Conservation (phyloP, 805 yeast species). For the Metschnikowia lunata region DNA sequence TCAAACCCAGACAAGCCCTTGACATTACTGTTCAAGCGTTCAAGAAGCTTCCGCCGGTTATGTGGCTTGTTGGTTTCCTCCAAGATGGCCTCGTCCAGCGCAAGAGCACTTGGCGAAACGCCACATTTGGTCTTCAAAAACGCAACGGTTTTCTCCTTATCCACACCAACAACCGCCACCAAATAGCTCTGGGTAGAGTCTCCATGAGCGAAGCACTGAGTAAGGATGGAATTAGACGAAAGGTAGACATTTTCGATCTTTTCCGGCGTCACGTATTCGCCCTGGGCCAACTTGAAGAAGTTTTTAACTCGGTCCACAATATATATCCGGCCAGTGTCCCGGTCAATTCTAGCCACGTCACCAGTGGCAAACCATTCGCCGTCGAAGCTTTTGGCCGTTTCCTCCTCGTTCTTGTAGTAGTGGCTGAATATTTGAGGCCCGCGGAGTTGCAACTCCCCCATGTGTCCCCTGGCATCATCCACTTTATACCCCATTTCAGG, state of each 20-base stretch:
- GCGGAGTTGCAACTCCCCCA: conserved; percentile 60
- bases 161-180: conserved; percentile 22
- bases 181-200: conserved; percentile 14
- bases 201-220: conserved; percentile 18
- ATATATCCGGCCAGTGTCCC: conserved; percentile 46
- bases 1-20: conserved; percentile 22
- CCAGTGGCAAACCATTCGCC: conserved; percentile 54
- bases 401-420: conserved; percentile 54
- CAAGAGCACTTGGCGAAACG: conserved; percentile 4
- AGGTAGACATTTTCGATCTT: conserved; percentile 64
- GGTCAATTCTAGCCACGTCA: conserved; percentile 33
- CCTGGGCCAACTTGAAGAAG: conserved; percentile 58
- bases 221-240: conserved; percentile 12
- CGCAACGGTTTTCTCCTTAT: conserved; percentile 12
- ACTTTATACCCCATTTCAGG: conserved; percentile 53
- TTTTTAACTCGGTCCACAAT: conserved; percentile 71
- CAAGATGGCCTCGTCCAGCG: conserved; percentile 18
- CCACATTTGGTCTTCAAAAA: conserved; percentile 17
- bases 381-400: conserved; percentile 50
- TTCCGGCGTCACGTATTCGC: conserved; percentile 69
- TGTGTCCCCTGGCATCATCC: conserved; percentile 23
- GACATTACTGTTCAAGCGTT: conserved; percentile 8
- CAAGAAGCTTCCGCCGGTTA: conserved; percentile 13
- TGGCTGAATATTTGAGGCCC: conserved; percentile 59
- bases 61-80: conserved; percentile 14